Evolutionary conservation across 2,329 filamentous ascomycete species (phyloP), one percentile per base, ranked within the genome.

Genomic region (Amauroascus niger): DNA sequence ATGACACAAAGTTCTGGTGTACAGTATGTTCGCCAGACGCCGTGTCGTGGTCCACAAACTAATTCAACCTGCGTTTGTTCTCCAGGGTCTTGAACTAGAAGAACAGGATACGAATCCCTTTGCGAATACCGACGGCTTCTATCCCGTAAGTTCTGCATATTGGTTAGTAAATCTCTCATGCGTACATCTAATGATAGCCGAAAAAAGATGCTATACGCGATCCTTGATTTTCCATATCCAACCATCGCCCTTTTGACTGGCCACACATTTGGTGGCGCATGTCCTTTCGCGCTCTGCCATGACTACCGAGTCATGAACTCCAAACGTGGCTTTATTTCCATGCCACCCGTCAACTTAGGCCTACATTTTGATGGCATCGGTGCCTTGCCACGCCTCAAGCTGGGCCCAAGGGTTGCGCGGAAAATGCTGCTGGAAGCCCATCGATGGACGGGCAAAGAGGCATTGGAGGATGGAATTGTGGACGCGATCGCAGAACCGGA

Each of bases 351-450:
- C 0, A 71, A 79, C 52, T 69, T 80, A 1, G 78, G 78, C 4
- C 65, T 80, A 26, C 76, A 79, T 58, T 80, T 80, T 55, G 74
- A 75, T 13, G 78, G 77, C 8, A 79, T 80, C 46, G 77, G 77
- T 3, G 66, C 71, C 2, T 67, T 80, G 6, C 75, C 76, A 1
- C 69, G 76, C 1, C 65, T 79, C 6, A 80, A 80, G 60, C 68
- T 80, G 2, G 68, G 64, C 0, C 75, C 76, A 8, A 68, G 73
- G 44, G 64, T 79, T n/a, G 76, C 77, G 13, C 65, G 76, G 3
- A 78, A 77, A 60, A 79, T 80, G 76, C 63, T 80, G 28, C 67
- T 79, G 2, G 77, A 80, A 60, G 78, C 76, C 16, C 74, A 80
- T 54, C 68, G 65, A 37, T 80, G 76, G 76, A 80, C 77, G 0